Conservation (phyloP, 2,329 filamentous ascomycete species). For the Fusarium redolens region DNA sequence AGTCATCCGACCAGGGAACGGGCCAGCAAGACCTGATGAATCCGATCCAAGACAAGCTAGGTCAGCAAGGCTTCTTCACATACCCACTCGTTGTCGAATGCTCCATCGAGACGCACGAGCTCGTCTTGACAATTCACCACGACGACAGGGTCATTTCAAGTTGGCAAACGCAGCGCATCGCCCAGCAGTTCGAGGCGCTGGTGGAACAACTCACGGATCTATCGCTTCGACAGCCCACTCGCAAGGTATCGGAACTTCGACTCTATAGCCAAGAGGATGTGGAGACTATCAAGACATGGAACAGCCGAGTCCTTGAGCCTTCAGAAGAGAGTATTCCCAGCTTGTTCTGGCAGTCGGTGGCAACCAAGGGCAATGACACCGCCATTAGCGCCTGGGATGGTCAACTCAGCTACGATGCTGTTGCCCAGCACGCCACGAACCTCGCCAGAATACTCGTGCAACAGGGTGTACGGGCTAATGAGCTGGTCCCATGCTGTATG, state of each 20-base stretch:
- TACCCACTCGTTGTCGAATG: conserved; percentile 36
- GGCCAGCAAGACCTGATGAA: background rate
- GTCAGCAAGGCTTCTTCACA: background rate
- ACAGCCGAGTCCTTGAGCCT: background rate
- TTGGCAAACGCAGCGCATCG: conserved; percentile 26
- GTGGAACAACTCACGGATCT: conserved; percentile 25
- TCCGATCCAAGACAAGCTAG: conserved; percentile 5
- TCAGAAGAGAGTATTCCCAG: background rate
- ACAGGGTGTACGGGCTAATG: conserved; percentile 2
- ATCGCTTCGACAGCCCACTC: background rate
- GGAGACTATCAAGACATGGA: conserved; percentile 29
- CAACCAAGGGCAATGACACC: background rate
- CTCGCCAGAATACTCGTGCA: conserved; percentile 9
- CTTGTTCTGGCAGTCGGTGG: conserved; percentile 17
- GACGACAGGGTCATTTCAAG: conserved; percentile 9
- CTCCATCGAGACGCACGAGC: background rate
- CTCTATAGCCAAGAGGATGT: conserved; percentile 22
- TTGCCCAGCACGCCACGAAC: conserved; percentile 4
- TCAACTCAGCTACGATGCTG: conserved; percentile 21
- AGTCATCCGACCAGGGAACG: conserved; percentile 6
- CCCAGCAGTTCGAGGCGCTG: conserved; percentile 31
- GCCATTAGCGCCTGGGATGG: conserved; percentile 39
- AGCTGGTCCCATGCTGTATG: conserved; percentile 35
- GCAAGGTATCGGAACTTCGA: conserved; percentile 22
- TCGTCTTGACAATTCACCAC: conserved; percentile 27